phyloP scores from a whole-genome alignment of 148 eudicot genomes.

The Amaranthus cruentus region DNA sequence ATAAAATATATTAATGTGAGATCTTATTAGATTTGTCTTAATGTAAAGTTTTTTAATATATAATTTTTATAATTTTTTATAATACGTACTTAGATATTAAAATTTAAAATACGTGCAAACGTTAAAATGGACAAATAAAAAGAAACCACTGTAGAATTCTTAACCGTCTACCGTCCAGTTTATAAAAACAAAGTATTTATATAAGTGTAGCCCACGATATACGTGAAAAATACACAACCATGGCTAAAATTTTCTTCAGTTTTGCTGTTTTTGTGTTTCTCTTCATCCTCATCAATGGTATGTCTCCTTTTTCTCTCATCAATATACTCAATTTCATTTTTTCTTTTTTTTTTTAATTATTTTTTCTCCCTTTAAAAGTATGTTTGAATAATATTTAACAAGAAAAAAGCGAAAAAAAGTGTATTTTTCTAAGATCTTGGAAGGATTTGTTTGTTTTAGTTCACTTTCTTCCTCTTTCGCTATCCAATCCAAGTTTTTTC shows the following conservation, averaged over 20 bases:
- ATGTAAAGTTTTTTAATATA: too few species aligned
- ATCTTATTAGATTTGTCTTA: too few species aligned
- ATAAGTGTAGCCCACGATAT: background rate
- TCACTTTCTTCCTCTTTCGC: background rate
- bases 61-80: too few species aligned
- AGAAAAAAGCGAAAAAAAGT: too few species aligned
- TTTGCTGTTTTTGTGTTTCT: constrained; percentile 4
- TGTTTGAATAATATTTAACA: background rate
- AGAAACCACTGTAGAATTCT: too few species aligned
- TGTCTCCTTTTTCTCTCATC: background rate
- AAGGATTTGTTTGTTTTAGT: background rate
- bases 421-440: background rate
- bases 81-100: too few species aligned
- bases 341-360: background rate
- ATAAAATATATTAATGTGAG: too few species aligned
- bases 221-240: constrained; percentile 6
- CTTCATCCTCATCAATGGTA: constrained; percentile 21
- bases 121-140: too few species aligned
- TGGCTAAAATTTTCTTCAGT: constrained; percentile 11
- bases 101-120: too few species aligned
- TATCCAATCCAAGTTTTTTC: too few species aligned
- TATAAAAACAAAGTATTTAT: background rate
- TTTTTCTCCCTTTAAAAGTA: background rate
- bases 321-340: background rate
- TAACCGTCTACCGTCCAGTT: too few species aligned